These are phyloP conservation scores for Boletellus deceptivus DNA, from an alignment of 1,284 basidiomycete species.

Conservation along the genomic window DNA sequence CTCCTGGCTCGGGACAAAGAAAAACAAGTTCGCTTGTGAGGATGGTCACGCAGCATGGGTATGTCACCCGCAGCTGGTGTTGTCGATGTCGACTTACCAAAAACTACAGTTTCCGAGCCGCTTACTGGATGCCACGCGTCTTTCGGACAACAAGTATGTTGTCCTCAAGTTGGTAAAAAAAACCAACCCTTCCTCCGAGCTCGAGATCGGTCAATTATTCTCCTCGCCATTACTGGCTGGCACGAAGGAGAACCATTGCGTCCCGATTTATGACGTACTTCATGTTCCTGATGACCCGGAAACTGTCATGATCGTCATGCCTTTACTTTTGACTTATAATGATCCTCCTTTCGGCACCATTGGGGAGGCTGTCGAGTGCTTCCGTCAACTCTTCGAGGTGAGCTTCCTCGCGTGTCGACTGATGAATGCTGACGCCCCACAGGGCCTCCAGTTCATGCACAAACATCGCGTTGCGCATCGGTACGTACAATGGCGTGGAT, in stretches of 20 bases:
- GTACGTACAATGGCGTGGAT: neutral
- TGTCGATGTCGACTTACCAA: no score
- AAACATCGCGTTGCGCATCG: constrained; percentile 22
- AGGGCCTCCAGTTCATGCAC: constrained; percentile 26
- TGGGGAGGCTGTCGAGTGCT: constrained; percentile 35
- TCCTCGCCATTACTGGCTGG: no score
- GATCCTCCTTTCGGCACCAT: constrained; percentile 36
- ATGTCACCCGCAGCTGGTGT: no score
- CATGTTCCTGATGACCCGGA: constrained; percentile 17
- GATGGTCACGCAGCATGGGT: neutral
- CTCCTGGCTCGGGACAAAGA: neutral
- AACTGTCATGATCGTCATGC: constrained; percentile 22
- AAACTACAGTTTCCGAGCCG: no score
- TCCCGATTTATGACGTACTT: constrained; percentile 32
- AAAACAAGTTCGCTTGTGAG: neutral
- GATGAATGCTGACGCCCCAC: no score
- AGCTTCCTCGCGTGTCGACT: no score
- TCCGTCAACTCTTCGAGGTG: constrained; percentile 36
- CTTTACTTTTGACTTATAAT: no score
- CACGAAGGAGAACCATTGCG: constrained; percentile 15
- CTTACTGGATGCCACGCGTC: neutral
- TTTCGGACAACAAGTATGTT: no score
- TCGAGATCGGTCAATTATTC: constrained; percentile 3
- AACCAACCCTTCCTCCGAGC: no score
- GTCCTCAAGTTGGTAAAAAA: no score